Evolutionary conservation across 202 grass and related monocot genomes (phyloP).

Genomic region (Schoenoplectus tabernaemontani): DNA sequence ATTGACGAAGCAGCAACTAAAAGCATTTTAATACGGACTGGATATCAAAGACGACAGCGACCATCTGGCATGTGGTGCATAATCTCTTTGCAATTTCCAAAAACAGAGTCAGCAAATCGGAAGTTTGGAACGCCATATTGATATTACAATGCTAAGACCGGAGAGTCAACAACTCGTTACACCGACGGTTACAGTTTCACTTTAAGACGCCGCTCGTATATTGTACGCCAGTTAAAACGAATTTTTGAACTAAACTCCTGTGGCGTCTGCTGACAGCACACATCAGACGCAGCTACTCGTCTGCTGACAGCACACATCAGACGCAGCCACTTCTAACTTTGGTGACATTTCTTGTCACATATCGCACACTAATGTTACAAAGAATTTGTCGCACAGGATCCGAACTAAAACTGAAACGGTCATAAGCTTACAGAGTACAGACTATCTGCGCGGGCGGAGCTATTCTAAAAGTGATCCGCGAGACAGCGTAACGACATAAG

Average conservation of each 20-base stretch:
- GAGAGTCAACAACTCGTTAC: not conserved
- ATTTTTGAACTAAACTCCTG: not conserved
- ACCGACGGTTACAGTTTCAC: not conserved
- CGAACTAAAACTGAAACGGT: not conserved
- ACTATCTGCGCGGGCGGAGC: no score
- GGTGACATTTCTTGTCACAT: no score
- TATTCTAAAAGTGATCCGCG: not conserved
- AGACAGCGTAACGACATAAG: conserved; percentile 12
- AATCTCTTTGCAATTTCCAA: not conserved
- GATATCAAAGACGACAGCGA: not conserved
- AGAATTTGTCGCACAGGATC: not conserved
- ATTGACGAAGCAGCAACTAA: not conserved
- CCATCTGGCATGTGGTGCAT: not conserved
- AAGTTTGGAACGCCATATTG: no score
- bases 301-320: no score
- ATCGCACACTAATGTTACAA: no score
- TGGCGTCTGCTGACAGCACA: not conserved
- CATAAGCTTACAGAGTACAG: no score
- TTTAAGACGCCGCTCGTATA: not conserved
- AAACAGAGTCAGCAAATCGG: no score
- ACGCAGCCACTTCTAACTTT: no score
- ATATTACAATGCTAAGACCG: no score
- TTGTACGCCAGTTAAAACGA: not conserved
- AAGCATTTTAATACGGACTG: not conserved
- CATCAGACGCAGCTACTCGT: no score